Evolutionary conservation across 2,329 filamentous ascomycete species (phyloP).

Genomic region (Hypoxylon sp.): DNA sequence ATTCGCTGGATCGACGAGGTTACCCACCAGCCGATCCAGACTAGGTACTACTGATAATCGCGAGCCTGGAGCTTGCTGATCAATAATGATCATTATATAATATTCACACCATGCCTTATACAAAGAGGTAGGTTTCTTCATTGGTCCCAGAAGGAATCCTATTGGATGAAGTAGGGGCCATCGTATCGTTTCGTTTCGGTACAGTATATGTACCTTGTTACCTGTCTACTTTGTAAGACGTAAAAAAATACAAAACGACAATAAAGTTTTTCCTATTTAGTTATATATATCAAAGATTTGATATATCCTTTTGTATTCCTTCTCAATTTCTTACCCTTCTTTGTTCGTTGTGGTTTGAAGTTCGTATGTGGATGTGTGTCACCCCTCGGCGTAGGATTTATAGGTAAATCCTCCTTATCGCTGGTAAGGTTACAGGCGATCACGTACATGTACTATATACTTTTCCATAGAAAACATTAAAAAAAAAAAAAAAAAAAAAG

Average conservation of each 20-base stretch:
- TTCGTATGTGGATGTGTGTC: background rate
- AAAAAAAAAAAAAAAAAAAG: no score
- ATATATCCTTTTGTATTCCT: background rate
- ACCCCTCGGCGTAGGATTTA: background rate
- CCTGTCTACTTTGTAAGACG: background rate
- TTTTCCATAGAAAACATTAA: no score
- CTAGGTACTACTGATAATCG: background rate
- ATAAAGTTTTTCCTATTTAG: background rate
- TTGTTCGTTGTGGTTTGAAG: background rate
- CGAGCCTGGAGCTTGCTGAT: conserved; percentile 15
- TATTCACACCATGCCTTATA: background rate
- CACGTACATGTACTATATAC: no score
- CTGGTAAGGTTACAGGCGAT: no score
- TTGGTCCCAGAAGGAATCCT: no score
- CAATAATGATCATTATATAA: background rate
- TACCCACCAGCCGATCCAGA: conserved; percentile 10
- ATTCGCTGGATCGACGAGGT: conserved; percentile 36
- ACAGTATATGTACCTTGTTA: background rate
- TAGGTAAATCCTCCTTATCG: no score
- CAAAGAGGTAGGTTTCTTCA: background rate
- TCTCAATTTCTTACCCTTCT: background rate
- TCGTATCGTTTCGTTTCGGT: background rate
- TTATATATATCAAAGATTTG: background rate
- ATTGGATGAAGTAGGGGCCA: background rate
- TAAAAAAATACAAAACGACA: background rate